Evolutionary conservation across 331 rosid genomes (phyloP).

Genomic region (Rhamnella rubrinervis): DNA sequence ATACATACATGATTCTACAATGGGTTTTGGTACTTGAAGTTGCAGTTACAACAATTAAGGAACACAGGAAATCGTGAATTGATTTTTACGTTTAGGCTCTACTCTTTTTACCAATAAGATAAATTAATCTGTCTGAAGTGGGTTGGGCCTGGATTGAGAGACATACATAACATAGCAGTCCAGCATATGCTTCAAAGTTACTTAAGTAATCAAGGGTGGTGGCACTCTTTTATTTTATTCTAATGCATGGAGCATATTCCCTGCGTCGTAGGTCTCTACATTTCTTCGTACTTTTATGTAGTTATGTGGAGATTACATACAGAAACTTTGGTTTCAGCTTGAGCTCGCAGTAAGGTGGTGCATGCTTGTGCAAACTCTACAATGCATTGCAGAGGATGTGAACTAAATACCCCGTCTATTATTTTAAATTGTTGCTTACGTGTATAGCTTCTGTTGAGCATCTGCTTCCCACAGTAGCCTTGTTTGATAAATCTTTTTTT

Average conservation of each 20-base stretch:
- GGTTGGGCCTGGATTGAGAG: constrained; percentile 6
- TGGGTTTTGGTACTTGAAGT: no score
- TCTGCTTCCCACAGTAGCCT: constrained; percentile 10
- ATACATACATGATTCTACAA: no score
- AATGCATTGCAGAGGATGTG: background rate
- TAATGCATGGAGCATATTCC: background rate
- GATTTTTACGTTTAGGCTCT: no score
- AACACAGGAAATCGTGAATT: no score
- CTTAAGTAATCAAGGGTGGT: background rate
- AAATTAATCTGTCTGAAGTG: background rate
- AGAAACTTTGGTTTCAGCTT: no score
- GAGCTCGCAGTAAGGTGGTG: no score
- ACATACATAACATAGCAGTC: background rate
- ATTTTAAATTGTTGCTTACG: background rate
- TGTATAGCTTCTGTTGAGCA: background rate
- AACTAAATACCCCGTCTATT: background rate
- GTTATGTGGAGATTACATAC: no score
- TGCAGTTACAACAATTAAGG: no score
- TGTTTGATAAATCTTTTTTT: background rate
- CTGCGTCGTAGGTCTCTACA: background rate
- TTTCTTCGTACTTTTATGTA: no score
- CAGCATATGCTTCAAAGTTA: background rate
- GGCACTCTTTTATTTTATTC: background rate
- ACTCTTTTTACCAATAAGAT: no score
- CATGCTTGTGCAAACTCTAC: background rate